Evolutionary conservation across 129 eudicot genomes (phyloP), one percentile per base, ranked within the genome.

Genomic region (Artemisia annua): DNA sequence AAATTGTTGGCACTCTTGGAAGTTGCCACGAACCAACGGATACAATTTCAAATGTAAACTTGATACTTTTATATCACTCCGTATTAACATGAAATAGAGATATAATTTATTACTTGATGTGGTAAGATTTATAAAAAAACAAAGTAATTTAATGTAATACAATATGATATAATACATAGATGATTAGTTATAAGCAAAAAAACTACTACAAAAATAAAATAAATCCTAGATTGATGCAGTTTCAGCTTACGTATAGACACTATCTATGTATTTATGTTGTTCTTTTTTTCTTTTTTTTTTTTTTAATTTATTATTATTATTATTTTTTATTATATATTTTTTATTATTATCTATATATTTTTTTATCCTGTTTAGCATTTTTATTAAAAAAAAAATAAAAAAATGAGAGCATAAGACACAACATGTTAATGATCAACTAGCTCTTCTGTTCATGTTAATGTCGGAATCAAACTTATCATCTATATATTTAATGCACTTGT

Each of bases 401-500:
- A 26, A 26, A 11, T 2, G 7, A 18, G 30, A 66, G 20, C 58
- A 66, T 39, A 55, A 26, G 52, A 68, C 30, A 50, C 20, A 61
- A 52, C 67, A 79, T 58, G 30, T 71, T 15, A 1, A n/a, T 53
- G 65, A 69, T 57, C 13, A 53, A 66, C 84, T 53, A 20, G 22
- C 22, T 20, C 73, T 26, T 11, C 48, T 63, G 32, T 75, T 54
- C 48, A 80, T 76, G 59, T 53, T 48, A 55, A 28, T 75, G 80
- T 80, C 56, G 84, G 84, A 48, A 75, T 70, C 78, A 70, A 70
- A 52, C 69, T 63, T 58, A n/a, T 64, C 28, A 57, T 16, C 28
- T 54, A 49, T 63, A 65, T 63, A 70, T 39, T 65, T 71, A 32
- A 80, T 65, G 56, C 58, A 70, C n/a, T 48, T 70, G 35, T 69